Percentiles rank a stretch among this genome's conserved stretches.
These are phyloP conservation scores for Sordaria brevicollis DNA, from an alignment of 495 filamentous ascomycete genomes.

Conservation along the genomic window DNA sequence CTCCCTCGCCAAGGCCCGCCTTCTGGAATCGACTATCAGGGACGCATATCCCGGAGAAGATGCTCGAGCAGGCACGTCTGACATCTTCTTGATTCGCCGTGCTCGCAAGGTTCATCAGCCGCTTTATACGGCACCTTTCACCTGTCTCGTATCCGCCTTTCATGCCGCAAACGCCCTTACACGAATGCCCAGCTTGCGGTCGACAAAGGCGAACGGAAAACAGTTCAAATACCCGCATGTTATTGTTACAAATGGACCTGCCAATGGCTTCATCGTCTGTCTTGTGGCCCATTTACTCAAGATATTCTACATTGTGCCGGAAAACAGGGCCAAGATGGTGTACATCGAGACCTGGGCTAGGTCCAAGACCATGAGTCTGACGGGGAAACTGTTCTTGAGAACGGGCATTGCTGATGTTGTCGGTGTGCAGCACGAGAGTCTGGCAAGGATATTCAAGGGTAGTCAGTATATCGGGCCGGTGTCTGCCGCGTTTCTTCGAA, in stretches of 20 bases:
- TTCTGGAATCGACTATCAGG: constrained; percentile 25
- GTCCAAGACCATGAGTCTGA: constrained; percentile 67
- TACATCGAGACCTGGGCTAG: constrained; percentile 92
- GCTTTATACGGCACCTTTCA: constrained; percentile 52
- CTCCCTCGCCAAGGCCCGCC: constrained; percentile 33
- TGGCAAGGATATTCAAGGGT: constrained; percentile 7
- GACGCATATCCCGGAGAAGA: constrained; percentile 8
- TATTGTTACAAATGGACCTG: constrained; percentile 82
- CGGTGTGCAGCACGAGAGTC: constrained; percentile 26
- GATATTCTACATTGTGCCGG: constrained; percentile 39
- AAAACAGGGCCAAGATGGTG: constrained; percentile 45
- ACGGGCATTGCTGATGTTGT: constrained; percentile 33
- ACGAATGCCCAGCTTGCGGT: constrained; percentile 15
- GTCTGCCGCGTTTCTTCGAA: not conserved
- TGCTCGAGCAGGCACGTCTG: constrained; percentile 32
- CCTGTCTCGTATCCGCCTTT: constrained; percentile 38
- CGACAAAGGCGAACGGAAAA: constrained; percentile 22
- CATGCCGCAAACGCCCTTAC: constrained; percentile 42
- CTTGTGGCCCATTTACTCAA: constrained; percentile 58
- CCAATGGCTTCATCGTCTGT: constrained; percentile 71
- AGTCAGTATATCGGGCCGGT: not conserved
- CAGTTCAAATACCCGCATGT: constrained; percentile 39
- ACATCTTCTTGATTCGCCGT: constrained; percentile 54
- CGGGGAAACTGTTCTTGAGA: constrained; percentile 54
- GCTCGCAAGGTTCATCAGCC: constrained; percentile 72